Evolutionary conservation across 2,329 filamentous ascomycete species (phyloP), one percentile per base, ranked within the genome.

Genomic region (Trichoderma lentiforme): DNA sequence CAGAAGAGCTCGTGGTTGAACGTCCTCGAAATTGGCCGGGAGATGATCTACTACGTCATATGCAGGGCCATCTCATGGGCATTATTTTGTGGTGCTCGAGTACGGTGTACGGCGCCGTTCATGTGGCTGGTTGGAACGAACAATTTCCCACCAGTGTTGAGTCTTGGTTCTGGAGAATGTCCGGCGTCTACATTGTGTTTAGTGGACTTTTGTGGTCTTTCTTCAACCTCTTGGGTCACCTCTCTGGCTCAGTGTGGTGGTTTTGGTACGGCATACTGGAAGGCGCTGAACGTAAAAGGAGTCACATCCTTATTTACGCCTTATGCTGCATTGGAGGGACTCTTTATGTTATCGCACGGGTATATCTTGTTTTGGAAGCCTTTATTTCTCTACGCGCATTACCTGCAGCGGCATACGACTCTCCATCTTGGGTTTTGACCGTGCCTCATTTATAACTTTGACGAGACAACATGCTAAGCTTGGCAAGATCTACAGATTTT

Each of bases 1-100:
- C 67, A 21, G 71, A 72, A 30, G 67, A 72, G 34, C 67, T 72
- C 12, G 71, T 73, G 7, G 67, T 71, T 15, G 60, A 67, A 26
- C 68, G 61, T 4, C 67, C 68, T 18, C 21, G 68, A 57, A 73
- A 73, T 15, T 73, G 62, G 72, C 72, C 72, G 5, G 53, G 61
- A 36, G 62, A 73, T 8, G 69, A 71, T 28, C 9, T 73, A 1
- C 63, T 72, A 6, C 57, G 57, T 14, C 57, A 60, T 14, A 60
- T 60, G 57, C 57, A 60, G 18, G 57, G 57, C 28, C 57, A 60
- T 30, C n/a, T 60, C 3, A 60, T 60, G 57, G 57, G 28, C 18
- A 60, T 60, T 7, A 60, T 60, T 3, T 18, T 60, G 12, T 60
- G 57, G 57, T 21, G 57, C 28, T 60, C 57, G 4, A 60, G 57